phyloP scores from a whole-genome alignment of 495 filamentous ascomycete genomes.

The Physcia stellaris region DNA sequence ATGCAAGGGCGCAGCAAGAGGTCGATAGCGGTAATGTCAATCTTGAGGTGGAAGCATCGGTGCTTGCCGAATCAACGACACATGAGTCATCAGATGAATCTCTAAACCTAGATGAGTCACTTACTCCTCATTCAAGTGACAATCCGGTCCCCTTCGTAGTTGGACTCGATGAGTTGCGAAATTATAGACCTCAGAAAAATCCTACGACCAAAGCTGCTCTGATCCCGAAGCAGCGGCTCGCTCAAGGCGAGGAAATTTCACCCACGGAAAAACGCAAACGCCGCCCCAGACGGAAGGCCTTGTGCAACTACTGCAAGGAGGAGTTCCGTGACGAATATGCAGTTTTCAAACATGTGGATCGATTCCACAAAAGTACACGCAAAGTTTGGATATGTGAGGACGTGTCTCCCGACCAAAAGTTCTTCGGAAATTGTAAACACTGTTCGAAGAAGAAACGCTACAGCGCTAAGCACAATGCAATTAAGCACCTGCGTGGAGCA shows the following conservation, averaged over 20 bases:
- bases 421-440: constrained; percentile 2
- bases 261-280: constrained; percentile 1
- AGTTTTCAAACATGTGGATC: constrained; percentile 1
- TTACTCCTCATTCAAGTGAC: neutral
- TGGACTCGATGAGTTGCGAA: neutral
- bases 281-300: neutral
- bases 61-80: neutral
- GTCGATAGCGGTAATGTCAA: neutral
- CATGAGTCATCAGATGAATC: neutral
- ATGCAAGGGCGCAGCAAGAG: neutral
- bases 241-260: neutral
- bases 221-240: neutral
- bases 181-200: neutral
- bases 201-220: neutral
- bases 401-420: constrained; percentile 5
- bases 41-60: neutral
- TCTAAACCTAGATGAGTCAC: neutral
- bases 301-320: neutral
- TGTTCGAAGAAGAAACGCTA: constrained; percentile 5
- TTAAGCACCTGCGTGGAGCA: constrained; percentile 1
- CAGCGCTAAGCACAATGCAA: neutral
- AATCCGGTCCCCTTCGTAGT: neutral
- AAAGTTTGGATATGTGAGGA: constrained; percentile 8
- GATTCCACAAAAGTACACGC: constrained; percentile 1
- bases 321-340: constrained; percentile 5